Percentiles rank a stretch among this genome's conserved stretches.
Conservation (phyloP, 371 early-diverging fungal genomes). For the Mortierella sp. region DNA sequence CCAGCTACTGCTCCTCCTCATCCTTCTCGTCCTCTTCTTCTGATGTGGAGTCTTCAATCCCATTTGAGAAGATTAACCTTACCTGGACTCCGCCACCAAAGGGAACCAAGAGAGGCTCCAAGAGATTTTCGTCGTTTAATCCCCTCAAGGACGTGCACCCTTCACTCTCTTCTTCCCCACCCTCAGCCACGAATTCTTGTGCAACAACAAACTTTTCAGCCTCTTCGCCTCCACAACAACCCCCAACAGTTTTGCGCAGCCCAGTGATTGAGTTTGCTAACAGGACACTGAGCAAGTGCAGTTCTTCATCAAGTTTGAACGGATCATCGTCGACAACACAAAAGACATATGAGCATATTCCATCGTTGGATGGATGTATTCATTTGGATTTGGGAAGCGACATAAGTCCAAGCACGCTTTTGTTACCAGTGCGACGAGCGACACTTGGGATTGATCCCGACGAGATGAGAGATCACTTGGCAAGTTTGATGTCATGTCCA, state of each 20-base stretch:
- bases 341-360: constrained; percentile 51
- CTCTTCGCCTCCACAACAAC: constrained; percentile 6
- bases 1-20: constrained; percentile 43
- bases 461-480: constrained; percentile 34
- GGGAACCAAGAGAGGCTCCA: constrained; percentile 47
- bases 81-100: constrained; percentile 52
- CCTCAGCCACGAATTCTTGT: constrained; percentile 17
- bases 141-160: constrained; percentile 23
- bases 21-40: constrained; percentile 33
- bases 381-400: constrained; percentile 45
- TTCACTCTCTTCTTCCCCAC: background rate
- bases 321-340: constrained; percentile 11
- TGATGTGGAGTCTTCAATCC: constrained; percentile 33
- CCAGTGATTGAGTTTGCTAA: constrained; percentile 27
- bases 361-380: constrained; percentile 49
- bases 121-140: constrained; percentile 44
- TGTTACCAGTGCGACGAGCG: constrained; percentile 40
- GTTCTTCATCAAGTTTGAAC: constrained; percentile 23
- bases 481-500: constrained; percentile 31
- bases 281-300: constrained; percentile 21
- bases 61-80: constrained; percentile 55
- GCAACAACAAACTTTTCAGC: constrained; percentile 10
- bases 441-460: constrained; percentile 45
- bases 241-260: constrained; percentile 9
- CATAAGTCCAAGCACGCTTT: constrained; percentile 50